Evolutionary conservation across 805 yeast genomes (phyloP).

Genomic region (Teunomyces tritomae): DNA sequence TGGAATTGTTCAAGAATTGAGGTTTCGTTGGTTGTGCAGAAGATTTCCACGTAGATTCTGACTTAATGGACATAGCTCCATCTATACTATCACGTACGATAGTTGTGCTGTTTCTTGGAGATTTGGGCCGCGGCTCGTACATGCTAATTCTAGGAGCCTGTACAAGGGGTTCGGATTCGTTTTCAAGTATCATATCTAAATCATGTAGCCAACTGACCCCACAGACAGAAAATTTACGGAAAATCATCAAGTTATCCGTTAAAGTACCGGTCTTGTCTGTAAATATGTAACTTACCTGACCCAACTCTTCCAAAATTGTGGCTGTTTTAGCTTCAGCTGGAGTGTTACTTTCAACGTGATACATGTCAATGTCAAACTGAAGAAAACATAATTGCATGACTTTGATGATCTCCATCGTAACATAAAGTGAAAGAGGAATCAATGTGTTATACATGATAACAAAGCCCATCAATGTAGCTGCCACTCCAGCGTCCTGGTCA

Average conservation of each 20-base stretch:
- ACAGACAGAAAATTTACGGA: slow-evolving; percentile 80
- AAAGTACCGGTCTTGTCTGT: slow-evolving; percentile 97
- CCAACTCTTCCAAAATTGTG: slow-evolving; percentile 91
- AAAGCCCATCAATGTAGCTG: slow-evolving; percentile 91
- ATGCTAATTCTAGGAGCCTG: slow-evolving; percentile 4
- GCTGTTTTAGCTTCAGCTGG: slow-evolving; percentile 96
- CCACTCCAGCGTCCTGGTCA: slow-evolving; percentile 74
- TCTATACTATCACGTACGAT: slow-evolving; percentile 35
- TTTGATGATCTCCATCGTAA: slow-evolving; percentile 94
- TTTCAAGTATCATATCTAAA: slow-evolving; percentile 43
- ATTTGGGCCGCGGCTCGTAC: slow-evolving; percentile 1
- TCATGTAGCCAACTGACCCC: slow-evolving; percentile 92
- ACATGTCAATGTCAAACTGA: slow-evolving; percentile 94
- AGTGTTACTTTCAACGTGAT: slow-evolving; percentile 76
- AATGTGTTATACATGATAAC: slow-evolving; percentile 96
- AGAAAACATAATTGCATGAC: slow-evolving; percentile 77
- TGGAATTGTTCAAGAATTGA: slow-evolving; percentile 48
- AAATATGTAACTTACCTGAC: slow-evolving; percentile 92
- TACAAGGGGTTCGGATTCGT: slow-evolving; percentile 12
- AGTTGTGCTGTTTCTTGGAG: slow-evolving; percentile 17
- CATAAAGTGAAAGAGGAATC: slow-evolving; percentile 92
- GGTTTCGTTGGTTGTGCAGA: slow-evolving; percentile 45
- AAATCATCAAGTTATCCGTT: slow-evolving; percentile 92
- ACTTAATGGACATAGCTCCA: slow-evolving; percentile 15
- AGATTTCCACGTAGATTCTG: slow-evolving; percentile 43